Evolutionary conservation across 2,329 filamentous ascomycete genomes (phyloP).

Genomic region (Neospermospora avenae): DNA sequence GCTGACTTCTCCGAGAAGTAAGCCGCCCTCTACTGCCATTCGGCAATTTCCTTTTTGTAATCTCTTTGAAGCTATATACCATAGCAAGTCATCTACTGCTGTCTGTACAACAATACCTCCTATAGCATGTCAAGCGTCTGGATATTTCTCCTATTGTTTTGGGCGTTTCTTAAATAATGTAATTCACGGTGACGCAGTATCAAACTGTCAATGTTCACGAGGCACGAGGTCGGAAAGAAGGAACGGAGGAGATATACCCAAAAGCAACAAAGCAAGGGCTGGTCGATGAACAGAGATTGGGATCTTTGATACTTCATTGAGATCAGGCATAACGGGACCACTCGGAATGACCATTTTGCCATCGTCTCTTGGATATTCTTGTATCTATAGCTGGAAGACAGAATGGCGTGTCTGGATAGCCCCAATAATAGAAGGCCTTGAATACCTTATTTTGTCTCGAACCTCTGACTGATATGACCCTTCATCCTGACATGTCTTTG

Average conservation of each 20-base stretch:
- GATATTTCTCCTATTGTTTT: slow-evolving; percentile 4
- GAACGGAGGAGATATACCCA: slow-evolving; percentile 22
- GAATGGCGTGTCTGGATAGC: slow-evolving; percentile 16
- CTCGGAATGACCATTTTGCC: slow-evolving; percentile 19
- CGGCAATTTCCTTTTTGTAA: slow-evolving; percentile 4
- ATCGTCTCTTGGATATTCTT: slow-evolving; percentile 12
- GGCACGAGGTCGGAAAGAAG: slow-evolving; percentile 3
- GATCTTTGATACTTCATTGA: slow-evolving; percentile 12
- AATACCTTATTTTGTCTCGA: background rate
- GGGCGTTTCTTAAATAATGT: slow-evolving; percentile 26
- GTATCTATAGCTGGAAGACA: slow-evolving; percentile 10
- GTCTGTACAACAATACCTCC: slow-evolving; percentile 24
- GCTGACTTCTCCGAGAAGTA: slow-evolving; percentile 35
- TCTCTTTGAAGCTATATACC: slow-evolving; percentile 17
- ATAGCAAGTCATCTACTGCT: slow-evolving; percentile 7
- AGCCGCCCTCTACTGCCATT: background rate
- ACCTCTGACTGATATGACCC: background rate
- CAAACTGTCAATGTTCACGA: slow-evolving; percentile 25
- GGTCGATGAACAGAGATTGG: slow-evolving; percentile 1
- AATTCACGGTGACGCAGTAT: slow-evolving; percentile 20
- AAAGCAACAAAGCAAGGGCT: slow-evolving; percentile 18
- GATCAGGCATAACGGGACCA: slow-evolving; percentile 14
- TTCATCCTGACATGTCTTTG: background rate
- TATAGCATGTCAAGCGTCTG: slow-evolving; percentile 25
- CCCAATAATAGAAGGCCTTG: slow-evolving; percentile 20